A percentile compares a stretch with the other conserved stretches of the same genome.
These are phyloP conservation scores for Sporothrix brunneoviolacea DNA, from an alignment of 2,329 filamentous ascomycete genomes.

Conservation along the genomic window DNA sequence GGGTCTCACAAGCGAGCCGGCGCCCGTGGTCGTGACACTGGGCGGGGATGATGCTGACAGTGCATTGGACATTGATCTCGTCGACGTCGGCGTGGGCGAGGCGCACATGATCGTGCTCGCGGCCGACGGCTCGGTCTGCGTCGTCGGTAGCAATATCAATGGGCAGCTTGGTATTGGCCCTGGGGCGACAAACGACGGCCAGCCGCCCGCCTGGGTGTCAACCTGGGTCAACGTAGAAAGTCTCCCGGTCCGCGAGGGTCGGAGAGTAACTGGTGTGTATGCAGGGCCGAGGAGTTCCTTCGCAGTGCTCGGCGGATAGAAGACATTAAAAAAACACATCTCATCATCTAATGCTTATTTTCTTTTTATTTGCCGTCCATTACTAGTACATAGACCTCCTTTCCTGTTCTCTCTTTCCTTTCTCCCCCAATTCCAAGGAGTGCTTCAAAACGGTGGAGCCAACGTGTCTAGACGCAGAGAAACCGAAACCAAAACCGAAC, in stretches of 20 bases:
- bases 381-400: slow-evolving; percentile 19
- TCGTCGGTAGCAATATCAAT: slow-evolving; percentile 49
- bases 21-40: slow-evolving; percentile 38
- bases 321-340: neutral
- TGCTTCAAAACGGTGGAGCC: no score
- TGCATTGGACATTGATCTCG: slow-evolving; percentile 39
- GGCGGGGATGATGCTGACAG: slow-evolving; percentile 42
- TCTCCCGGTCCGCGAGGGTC: slow-evolving; percentile 23
- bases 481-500: neutral
- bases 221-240: slow-evolving; percentile 31
- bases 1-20: slow-evolving; percentile 27
- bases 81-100: slow-evolving; percentile 52
- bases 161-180: slow-evolving; percentile 50
- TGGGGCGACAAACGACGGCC: neutral
- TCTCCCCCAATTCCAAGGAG: no score
- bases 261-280: slow-evolving; percentile 34
- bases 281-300: slow-evolving; percentile 47
- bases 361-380: slow-evolving; percentile 10
- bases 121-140: slow-evolving; percentile 42
- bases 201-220: slow-evolving; percentile 9
- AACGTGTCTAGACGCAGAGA: neutral
- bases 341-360: slow-evolving; percentile 15
- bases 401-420: neutral
- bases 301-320: slow-evolving; percentile 27
- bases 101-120: slow-evolving; percentile 53